Conservation (phyloP, 176 grass and related monocot species). For the Avena eriantha region DNA sequence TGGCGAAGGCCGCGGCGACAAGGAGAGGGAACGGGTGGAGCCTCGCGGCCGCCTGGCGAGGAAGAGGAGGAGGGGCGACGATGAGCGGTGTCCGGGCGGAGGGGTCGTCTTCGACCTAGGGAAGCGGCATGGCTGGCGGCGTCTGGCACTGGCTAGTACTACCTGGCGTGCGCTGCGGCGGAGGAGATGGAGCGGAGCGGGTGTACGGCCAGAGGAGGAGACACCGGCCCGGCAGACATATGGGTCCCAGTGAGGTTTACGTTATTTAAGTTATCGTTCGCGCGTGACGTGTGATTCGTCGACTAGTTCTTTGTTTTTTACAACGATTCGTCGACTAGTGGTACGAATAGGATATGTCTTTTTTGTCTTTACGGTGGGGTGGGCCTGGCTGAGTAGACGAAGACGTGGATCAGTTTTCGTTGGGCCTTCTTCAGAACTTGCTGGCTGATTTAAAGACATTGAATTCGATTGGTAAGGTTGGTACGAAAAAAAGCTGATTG, state of each 20-base stretch:
- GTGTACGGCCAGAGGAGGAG: not conserved
- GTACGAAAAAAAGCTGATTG: no score
- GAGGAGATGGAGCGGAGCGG: not conserved
- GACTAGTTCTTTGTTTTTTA: not conserved
- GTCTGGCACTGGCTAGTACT: not conserved
- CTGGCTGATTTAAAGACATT: no score
- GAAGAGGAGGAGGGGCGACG: not conserved
- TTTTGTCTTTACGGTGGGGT: not conserved
- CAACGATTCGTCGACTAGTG: not conserved
- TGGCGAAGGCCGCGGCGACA: conserved; percentile 40
- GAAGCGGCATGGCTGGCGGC: conserved; percentile 24
- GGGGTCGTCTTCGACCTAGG: not conserved
- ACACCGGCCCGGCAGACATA: not conserved
- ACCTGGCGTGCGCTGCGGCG: not conserved
- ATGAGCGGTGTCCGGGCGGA: conserved; percentile 19
- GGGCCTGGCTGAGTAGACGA: conserved; percentile 3
- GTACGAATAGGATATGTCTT: not conserved
- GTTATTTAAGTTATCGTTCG: not conserved
- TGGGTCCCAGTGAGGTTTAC: not conserved
- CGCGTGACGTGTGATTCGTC: not conserved
- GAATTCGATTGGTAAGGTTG: no score
- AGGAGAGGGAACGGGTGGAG: conserved; percentile 38
- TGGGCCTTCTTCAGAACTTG: no score
- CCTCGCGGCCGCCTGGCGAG: conserved; percentile 20
- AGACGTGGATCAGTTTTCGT: conserved; percentile 33